phyloP scores from a whole-genome alignment of 805 yeast species.

The Candida caryicola region DNA sequence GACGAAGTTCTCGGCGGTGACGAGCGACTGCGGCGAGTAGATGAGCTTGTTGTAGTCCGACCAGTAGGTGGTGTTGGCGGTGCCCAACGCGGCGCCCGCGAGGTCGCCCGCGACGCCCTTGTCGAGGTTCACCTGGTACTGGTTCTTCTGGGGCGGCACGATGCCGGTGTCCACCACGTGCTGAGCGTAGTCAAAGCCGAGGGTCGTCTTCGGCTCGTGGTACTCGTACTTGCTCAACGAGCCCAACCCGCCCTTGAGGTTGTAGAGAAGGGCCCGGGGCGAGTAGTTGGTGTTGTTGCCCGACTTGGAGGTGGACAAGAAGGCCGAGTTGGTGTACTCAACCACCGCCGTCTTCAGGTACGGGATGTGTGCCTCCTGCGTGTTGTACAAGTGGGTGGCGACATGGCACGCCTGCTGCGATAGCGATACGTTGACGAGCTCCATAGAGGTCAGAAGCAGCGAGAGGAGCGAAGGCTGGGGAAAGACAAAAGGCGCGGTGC shows the following conservation, averaged over 20 bases:
- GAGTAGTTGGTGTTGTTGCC: slow-evolving; percentile 46
- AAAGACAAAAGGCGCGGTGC: too few species aligned
- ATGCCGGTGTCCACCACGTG: slow-evolving; percentile 3
- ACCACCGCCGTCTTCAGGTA: slow-evolving; percentile 47
- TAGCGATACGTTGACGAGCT: slow-evolving; percentile 61
- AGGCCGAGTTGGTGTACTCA: slow-evolving; percentile 44
- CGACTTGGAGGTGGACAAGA: slow-evolving; percentile 19
- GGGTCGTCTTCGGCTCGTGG: slow-evolving; percentile 17
- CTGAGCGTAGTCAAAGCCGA: slow-evolving; percentile 6
- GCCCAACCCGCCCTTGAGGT: slow-evolving; percentile 74
- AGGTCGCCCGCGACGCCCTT: slow-evolving; percentile 26
- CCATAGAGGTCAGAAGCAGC: too few species aligned
- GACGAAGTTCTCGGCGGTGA: slow-evolving; percentile 46
- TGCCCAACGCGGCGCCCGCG: slow-evolving; percentile 25
- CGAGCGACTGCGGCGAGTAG: slow-evolving; percentile 58
- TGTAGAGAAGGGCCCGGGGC: slow-evolving; percentile 87
- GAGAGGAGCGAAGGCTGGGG: too few species aligned
- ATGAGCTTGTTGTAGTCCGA: slow-evolving; percentile 72
- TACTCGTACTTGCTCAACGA: slow-evolving; percentile 57
- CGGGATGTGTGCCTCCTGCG: slow-evolving; percentile 67
- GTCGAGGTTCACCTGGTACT: slow-evolving; percentile 67
- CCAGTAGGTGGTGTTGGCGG: slow-evolving; percentile 62
- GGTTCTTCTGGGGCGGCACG: slow-evolving; percentile 37
- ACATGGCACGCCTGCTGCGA: slow-evolving; percentile 75
- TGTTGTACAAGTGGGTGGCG: slow-evolving; percentile 76